Percentiles rank a stretch among this genome's conserved stretches.
phyloP scores from a whole-genome alignment of 805 yeast genomes.

The Schwanniomyces vanrijiae region DNA sequence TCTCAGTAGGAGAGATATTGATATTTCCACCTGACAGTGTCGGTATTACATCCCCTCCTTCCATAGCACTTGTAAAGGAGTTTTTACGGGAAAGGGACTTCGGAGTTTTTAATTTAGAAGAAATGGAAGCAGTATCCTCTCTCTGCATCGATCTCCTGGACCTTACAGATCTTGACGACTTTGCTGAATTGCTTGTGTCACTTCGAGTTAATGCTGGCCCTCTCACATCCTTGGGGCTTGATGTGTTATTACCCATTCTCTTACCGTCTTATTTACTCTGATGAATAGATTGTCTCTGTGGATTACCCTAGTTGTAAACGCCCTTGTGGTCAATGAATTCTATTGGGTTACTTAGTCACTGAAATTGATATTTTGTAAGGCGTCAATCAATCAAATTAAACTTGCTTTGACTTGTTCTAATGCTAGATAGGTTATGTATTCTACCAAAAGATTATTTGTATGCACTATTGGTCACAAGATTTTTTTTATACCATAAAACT shows the following conservation, averaged over 20 bases:
- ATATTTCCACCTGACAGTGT: constrained; percentile 1
- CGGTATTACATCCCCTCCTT: constrained; percentile 12
- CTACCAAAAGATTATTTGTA: background rate
- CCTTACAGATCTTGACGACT: constrained; percentile 47
- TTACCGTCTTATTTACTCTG: background rate
- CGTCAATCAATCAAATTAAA: background rate
- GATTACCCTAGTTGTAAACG: background rate
- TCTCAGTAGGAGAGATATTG: constrained; percentile 1
- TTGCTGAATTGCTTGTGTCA: constrained; percentile 53
- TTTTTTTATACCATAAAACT: background rate
- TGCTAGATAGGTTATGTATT: background rate
- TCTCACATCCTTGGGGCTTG: constrained; percentile 34
- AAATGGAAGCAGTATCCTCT: constrained; percentile 22
- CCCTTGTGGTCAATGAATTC: background rate
- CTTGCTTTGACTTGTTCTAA: background rate
- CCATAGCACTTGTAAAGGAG: constrained; percentile 21
- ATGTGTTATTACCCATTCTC: constrained; percentile 53
- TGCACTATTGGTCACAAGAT: background rate
- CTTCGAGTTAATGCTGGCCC: constrained; percentile 52
- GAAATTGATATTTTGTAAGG: background rate
- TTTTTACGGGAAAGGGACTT: constrained; percentile 29
- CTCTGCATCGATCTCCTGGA: constrained; percentile 30
- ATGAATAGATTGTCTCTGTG: background rate
- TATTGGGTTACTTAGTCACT: background rate
- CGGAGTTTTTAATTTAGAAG: constrained; percentile 26